Evolutionary conservation across 352 stramenopile species (phyloP).

Genomic region (Elongisporangium prolatum): DNA sequence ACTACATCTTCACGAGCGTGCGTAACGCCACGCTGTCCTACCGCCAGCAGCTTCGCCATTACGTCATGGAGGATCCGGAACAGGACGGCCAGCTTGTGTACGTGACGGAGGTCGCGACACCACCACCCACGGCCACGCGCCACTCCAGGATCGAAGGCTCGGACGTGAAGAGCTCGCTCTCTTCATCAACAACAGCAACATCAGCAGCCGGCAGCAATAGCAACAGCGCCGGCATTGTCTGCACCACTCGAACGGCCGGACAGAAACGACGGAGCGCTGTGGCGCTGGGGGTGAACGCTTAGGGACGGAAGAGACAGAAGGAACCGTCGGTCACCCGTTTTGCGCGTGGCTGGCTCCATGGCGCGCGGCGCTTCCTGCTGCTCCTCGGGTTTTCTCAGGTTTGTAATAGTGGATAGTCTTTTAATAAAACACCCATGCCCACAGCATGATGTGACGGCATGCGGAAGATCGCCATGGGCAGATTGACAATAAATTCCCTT

Average conservation of each 20-base stretch:
- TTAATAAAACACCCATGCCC: neutral
- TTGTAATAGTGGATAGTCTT: neutral
- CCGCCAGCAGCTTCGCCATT: constrained; percentile 54
- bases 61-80: constrained; percentile 55
- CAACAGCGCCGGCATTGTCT: constrained; percentile 35
- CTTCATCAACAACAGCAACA: constrained; percentile 26
- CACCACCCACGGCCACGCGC: constrained; percentile 23
- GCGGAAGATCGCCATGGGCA: neutral
- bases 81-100: constrained; percentile 73
- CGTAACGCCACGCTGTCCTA: constrained; percentile 30
- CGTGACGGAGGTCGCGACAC: constrained; percentile 38
- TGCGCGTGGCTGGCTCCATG: neutral
- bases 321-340: neutral
- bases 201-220: constrained; percentile 13
- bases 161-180: neutral
- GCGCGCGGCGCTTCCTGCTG: neutral
- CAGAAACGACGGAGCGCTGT: constrained; percentile 79
- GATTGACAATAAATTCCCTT: neutral
- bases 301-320: constrained; percentile 5
- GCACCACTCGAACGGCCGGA: constrained; percentile 51
- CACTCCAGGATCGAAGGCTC: constrained; percentile 1
- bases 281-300: constrained; percentile 80
- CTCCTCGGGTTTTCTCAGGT: neutral
- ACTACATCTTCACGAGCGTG: constrained; percentile 73
- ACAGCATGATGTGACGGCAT: neutral